Conservation (phyloP, 345 rosid species). For the Sisymbrium altissimum region DNA sequence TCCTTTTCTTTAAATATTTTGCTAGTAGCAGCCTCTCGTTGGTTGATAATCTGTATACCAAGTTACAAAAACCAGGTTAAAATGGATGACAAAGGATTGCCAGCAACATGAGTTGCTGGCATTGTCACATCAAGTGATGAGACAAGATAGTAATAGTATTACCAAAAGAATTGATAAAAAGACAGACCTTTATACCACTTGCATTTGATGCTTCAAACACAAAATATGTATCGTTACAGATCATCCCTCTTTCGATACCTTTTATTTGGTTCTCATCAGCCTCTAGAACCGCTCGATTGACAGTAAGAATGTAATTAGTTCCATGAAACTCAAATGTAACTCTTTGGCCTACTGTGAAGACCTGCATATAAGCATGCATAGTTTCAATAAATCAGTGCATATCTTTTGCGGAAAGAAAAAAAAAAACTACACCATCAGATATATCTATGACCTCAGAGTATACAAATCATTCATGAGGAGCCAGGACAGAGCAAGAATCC, state of each 20-base stretch:
- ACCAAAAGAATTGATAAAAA: neutral
- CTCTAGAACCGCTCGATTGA: conserved; percentile 72
- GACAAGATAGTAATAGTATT: too few relatives aligned
- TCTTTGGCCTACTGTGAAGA: conserved; percentile 86
- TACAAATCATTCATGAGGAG: too few relatives aligned
- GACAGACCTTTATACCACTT: conserved; percentile 85
- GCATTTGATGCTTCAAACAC: conserved; percentile 80
- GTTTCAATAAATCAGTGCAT: neutral
- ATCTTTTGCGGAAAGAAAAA: too few relatives aligned
- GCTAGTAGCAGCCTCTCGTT: conserved; percentile 88
- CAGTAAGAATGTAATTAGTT: conserved; percentile 73
- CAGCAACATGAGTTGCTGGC: neutral
- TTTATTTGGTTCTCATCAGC: conserved; percentile 53
- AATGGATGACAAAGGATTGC: neutral
- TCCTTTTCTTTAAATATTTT: conserved; percentile 82
- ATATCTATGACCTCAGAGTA: too few relatives aligned
- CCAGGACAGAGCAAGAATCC: neutral
- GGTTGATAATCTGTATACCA: conserved; percentile 65
- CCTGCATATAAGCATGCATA: conserved; percentile 42
- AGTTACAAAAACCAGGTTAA: neutral
- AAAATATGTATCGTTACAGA: conserved; percentile 65
- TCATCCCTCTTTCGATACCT: conserved; percentile 75
- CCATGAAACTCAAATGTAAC: conserved; percentile 87
- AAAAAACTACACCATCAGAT: too few relatives aligned
- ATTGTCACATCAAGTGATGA: too few relatives aligned